A percentile compares a stretch with the other conserved stretches of the same genome.
Evolutionary conservation across 768 basidiomycete species (phyloP).

Genomic region (Psilocybe subaeruginosa): DNA sequence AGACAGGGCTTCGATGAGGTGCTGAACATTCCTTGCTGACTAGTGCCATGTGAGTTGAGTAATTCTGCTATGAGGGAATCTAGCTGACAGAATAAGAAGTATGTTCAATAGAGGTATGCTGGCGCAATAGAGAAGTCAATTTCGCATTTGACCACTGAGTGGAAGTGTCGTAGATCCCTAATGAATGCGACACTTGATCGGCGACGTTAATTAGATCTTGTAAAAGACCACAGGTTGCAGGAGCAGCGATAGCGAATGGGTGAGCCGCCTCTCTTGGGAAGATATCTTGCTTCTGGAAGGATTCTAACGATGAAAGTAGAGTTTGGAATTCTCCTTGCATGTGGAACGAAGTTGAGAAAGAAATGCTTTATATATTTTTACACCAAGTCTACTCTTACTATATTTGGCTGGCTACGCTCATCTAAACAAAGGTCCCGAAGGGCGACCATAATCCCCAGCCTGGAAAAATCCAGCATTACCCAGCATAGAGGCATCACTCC

Average conservation of each 20-base stretch:
- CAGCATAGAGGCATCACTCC: constrained; percentile 13
- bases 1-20: constrained; percentile 50
- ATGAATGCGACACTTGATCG: constrained; percentile 54
- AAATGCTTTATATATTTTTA: not conserved
- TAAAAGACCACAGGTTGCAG: constrained; percentile 46
- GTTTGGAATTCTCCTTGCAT: constrained; percentile 25
- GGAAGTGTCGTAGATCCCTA: constrained; percentile 49
- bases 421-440: constrained; percentile 20
- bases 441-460: constrained; percentile 23
- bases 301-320: constrained; percentile 47
- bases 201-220: constrained; percentile 55
- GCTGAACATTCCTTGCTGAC: constrained; percentile 57
- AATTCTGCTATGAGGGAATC: constrained; percentile 13
- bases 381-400: not conserved
- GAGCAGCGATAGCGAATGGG: constrained; percentile 46
- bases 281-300: constrained; percentile 38
- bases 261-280: constrained; percentile 42
- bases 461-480: constrained; percentile 31
- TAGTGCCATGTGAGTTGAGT: constrained; percentile 26
- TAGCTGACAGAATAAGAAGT: constrained; percentile 54
- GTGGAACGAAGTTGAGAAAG: not conserved
- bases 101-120: constrained; percentile 57
- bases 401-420: constrained; percentile 5
- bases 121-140: constrained; percentile 67
- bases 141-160: constrained; percentile 63